These are phyloP conservation scores for Acanthamoeba castellanii DNA, from an alignment of 208 protist genomes.

Conservation along the genomic window DNA sequence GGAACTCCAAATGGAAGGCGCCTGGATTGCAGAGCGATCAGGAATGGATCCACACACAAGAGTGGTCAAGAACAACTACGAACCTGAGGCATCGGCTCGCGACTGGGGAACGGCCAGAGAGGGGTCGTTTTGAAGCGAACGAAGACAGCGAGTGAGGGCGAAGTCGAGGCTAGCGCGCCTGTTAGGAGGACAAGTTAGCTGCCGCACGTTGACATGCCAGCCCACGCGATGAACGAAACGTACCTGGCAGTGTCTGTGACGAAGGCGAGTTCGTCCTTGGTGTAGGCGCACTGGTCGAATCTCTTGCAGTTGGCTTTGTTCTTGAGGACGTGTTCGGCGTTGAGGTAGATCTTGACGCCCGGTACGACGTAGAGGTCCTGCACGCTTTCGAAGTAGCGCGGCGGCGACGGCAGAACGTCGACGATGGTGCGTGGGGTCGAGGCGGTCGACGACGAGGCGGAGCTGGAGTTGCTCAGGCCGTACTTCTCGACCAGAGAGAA, in stretches of 20 bases:
- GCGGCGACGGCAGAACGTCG: not conserved
- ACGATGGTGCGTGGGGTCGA: not conserved
- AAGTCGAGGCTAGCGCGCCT: slow-evolving; percentile 15
- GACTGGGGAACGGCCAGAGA: slow-evolving; percentile 32
- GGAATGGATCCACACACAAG: not conserved
- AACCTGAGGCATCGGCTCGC: slow-evolving; percentile 9
- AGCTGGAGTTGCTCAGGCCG: slow-evolving; percentile 5
- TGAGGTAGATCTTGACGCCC: not conserved
- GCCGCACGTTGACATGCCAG: no score
- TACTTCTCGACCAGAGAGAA: slow-evolving; percentile 16
- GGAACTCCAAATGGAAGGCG: not conserved
- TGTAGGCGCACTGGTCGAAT: slow-evolving; percentile 49
- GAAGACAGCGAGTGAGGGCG: slow-evolving; percentile 1
- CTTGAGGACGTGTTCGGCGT: slow-evolving; percentile 32
- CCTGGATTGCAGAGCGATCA: not conserved
- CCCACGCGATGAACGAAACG: not conserved
- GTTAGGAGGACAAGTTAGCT: not conserved
- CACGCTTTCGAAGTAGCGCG: slow-evolving; percentile 55
- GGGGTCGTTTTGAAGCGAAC: slow-evolving; percentile 22
- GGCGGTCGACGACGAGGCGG: not conserved
- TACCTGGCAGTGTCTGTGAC: slow-evolving; percentile 5
- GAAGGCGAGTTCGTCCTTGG: slow-evolving; percentile 21
- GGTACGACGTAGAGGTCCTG: slow-evolving; percentile 55
- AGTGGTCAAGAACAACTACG: not conserved
- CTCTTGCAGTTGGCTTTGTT: slow-evolving; percentile 24